These are phyloP conservation scores for Solanum gandarillasii DNA, from an alignment of 257 asterid species.

Conservation along the genomic window DNA sequence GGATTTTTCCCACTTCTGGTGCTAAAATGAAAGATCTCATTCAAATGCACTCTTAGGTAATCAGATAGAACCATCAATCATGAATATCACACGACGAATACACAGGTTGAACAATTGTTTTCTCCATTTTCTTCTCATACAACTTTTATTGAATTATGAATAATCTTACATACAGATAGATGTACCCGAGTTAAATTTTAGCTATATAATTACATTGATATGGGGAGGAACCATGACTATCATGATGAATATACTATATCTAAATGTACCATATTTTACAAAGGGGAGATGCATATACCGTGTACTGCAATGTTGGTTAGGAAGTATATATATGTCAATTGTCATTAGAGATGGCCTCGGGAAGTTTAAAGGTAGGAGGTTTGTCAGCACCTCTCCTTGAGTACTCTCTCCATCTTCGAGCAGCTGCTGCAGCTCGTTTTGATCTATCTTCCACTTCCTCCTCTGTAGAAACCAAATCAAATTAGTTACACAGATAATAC, in stretches of 20 bases:
- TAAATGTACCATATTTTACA: background rate
- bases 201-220: background rate
- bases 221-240: background rate
- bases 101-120: background rate
- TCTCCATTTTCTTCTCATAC: background rate
- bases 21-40: background rate
- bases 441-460: slow-evolving; percentile 69
- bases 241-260: background rate
- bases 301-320: background rate
- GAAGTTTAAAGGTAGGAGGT: slow-evolving; percentile 80
- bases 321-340: slow-evolving; percentile 6
- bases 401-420: slow-evolving; percentile 97
- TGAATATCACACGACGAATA: background rate
- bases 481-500: background rate
- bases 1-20: background rate
- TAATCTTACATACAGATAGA: background rate
- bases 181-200: background rate
- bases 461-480: slow-evolving; percentile 29
- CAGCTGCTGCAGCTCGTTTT: slow-evolving; percentile 82
- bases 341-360: slow-evolving; percentile 61
- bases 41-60: background rate
- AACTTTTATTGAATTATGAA: background rate
- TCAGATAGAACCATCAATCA: background rate
- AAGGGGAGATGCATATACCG: background rate
- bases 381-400: slow-evolving; percentile 79